Base-by-base conservation (phyloP, 2,329 filamentous ascomycete species). In the Diaporthe sp. region DNA sequence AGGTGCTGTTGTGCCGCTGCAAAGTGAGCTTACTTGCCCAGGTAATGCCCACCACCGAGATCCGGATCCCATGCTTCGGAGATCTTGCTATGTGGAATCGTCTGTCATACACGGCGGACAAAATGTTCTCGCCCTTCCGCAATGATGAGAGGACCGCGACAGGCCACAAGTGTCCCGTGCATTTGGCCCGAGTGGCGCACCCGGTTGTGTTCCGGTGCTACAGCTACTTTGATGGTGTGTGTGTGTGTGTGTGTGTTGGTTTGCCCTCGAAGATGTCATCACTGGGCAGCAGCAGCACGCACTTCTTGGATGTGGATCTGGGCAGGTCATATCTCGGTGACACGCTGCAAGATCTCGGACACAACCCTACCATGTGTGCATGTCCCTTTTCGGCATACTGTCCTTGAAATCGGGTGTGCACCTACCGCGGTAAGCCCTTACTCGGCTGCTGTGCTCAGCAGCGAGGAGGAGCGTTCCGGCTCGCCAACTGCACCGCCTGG, bases 341-440 rank as follows among this genome's bases (percentile, higher is more conserved):
- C 22, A 65, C 15, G 59, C 39, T 46, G 59, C 39, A 28, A 65
- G 39, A 65, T 65, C 42, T 46, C 59, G 42, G 59, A 6, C 25
- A 65, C 59, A 10, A 46, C 42, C 59, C 25, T 65, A 3, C 42
- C 59, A 65, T 65, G 42, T 65, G 59, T 5, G 58, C 22, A 19
- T 42, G 34, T 44, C 37, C 15, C n/a, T 46, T 62, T 39, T 39
- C 22, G 34, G 57, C 8, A n/a, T 4, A 22, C 19, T 37, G 8
- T 3, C 34, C 19, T 59, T 9, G 42, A 25, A n/a, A 59, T 37
- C 10, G 59, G 39, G 13, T 22, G n/a, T 44, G 55, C 28, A 34
- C 28, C 53, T 37, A 31, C 55, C 19, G 3, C 31, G 37, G 59
- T 65, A 46, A 65, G 25, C 59, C 28, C 25, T 34, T 31, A 17